phyloP scores from a whole-genome alignment of 805 yeast genomes.

The Nakazawaea wickerhamii region DNA sequence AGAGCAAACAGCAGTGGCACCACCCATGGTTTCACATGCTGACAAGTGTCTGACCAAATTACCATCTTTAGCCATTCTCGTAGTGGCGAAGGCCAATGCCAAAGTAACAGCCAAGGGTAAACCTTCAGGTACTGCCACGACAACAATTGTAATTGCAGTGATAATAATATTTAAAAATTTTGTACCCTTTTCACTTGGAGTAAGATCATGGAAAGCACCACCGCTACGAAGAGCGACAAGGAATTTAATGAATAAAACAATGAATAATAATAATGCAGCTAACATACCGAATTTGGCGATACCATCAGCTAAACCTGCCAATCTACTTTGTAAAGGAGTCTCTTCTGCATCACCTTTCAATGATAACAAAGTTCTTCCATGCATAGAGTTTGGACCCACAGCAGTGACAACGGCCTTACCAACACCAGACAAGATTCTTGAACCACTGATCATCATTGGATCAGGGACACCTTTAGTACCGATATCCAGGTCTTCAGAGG shows the following conservation, averaged over 20 bases:
- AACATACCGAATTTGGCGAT: slow-evolving; percentile 91
- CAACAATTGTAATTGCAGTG: slow-evolving; percentile 87
- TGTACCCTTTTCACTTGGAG: slow-evolving; percentile 75
- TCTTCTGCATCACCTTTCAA: slow-evolving; percentile 69
- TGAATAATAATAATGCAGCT: slow-evolving; percentile 76
- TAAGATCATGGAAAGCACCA: slow-evolving; percentile 36
- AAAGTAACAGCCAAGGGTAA: slow-evolving; percentile 95
- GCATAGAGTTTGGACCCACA: slow-evolving; percentile 83
- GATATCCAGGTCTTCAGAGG: slow-evolving; percentile 27
- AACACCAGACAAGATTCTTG: slow-evolving; percentile 80
- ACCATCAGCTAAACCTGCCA: slow-evolving; percentile 81
- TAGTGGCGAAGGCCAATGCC: slow-evolving; percentile 96
- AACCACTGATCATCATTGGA: slow-evolving; percentile 86
- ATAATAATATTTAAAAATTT: slow-evolving; percentile 80
- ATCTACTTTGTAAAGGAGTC: slow-evolving; percentile 84
- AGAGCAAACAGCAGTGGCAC: slow-evolving; percentile 94
- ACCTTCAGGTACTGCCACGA: slow-evolving; percentile 99
- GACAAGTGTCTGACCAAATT: slow-evolving; percentile 90
- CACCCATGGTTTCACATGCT: slow-evolving; percentile 98
- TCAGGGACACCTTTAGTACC: slow-evolving; percentile 50
- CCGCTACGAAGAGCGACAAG: slow-evolving; percentile 53
- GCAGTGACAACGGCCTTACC: slow-evolving; percentile 86
- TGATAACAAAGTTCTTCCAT: slow-evolving; percentile 87
- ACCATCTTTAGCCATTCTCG: slow-evolving; percentile 95
- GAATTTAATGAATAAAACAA: slow-evolving; percentile 74